Base-by-base conservation (phyloP, 139 green algal species). In the Chlorella sp. region DNA sequence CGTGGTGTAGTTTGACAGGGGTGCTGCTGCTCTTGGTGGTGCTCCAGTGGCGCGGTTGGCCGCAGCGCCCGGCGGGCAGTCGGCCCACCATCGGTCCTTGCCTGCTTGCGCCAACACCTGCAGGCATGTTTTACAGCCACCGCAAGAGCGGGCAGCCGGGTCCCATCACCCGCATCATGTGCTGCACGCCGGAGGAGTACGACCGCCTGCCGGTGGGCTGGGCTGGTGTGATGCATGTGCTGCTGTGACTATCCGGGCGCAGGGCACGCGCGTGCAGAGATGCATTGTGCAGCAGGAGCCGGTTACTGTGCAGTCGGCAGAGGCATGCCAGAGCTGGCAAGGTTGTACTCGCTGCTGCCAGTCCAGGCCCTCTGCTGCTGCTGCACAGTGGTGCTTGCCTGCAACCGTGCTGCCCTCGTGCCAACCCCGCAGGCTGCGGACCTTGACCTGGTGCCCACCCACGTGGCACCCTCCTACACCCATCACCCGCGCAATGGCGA, bases 91-190 rank as follows among this genome's bases (percentile, higher is more conserved):
- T 41, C 28, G 16, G 5, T 11, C 32, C 34, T 20, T 69, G 16
- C 44, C 51, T 16, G 13, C 71, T 39, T 9, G 38, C 57, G 16
- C 16, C 20, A 4, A 56, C 34, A 3, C 6, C 70, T 23, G 60
- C 82, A 91, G 89, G 87, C 65, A 92, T 91, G 87, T 63, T 89
- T 7, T 92, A 81, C 60, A 84, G 74, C 68, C 90, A 93, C 80
- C 87, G 84, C 26, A 90, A 90, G 17, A 86, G 90, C 2, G 89
- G 91, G 12, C 93, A 98, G 84, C 89, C 93, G 0, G 94, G 94
- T 26, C 88, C 87, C 1, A 85, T 97, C 26, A 96, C 89, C 26
- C 88, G 94, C 15, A 91, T 98, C 9, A 92, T 96, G 91, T 94
- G 93, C 81, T 98, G 94, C 90, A 92, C 90, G 4, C 73, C 90